Conservation (phyloP, 2,329 filamentous ascomycete species). For the Colletotrichum sp. region DNA sequence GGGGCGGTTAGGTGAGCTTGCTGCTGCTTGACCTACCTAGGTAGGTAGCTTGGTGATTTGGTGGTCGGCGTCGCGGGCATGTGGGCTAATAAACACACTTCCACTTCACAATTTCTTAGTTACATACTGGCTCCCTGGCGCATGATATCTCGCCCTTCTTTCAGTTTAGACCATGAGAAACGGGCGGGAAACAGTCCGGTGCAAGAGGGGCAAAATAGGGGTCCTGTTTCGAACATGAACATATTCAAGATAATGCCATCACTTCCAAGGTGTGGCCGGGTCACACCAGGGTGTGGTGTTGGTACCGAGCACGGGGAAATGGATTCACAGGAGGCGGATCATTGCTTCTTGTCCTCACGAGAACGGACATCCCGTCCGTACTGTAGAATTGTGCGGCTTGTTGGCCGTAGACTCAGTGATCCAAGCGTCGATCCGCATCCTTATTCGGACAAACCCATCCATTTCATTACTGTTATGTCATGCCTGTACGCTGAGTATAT, state of each 20-base stretch:
- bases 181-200: not conserved
- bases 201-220: slow-evolving; percentile 1
- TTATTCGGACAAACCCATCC: not conserved
- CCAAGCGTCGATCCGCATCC: not conserved
- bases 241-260: not conserved
- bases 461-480: not conserved
- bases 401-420: not conserved
- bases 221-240: not conserved
- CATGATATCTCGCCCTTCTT: not conserved
- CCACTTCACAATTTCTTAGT: not conserved
- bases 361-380: not conserved
- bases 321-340: not conserved
- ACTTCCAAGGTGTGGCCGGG: not conserved
- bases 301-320: not conserved
- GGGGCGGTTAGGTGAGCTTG: not conserved
- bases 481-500: not conserved
- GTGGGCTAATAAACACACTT: not conserved
- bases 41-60: not conserved
- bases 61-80: not conserved
- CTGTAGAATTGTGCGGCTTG: not conserved
- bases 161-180: not conserved
- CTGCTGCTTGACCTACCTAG: not conserved
- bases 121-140: not conserved
- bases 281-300: not conserved
- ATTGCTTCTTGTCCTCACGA: not conserved